Evolutionary conservation across 805 yeast genomes (phyloP), one percentile per base, ranked within the genome.

Genomic region (Henningerozyma blattae): DNA sequence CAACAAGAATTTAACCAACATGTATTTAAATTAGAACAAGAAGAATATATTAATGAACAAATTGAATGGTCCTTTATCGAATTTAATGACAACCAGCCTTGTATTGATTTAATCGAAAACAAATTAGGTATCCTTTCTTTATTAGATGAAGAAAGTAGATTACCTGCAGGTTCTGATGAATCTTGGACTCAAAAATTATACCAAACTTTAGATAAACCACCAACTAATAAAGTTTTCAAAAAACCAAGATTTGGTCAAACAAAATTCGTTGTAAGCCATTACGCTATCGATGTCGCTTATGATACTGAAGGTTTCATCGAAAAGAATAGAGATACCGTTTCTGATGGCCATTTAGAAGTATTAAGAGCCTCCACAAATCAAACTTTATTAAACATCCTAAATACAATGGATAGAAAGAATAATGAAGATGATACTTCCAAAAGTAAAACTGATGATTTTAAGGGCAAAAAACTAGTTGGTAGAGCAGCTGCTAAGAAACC

Each of bases 1-100:
- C 97, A 89, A 61, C 97, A 89, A 60, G 96, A 89, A 58, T 89
- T 89, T 61, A 89, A 87, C 50, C 96, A 86, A 64, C 96, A 89
- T 51, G 96, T 89, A 34, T 89, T 89, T 72, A 89, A 89, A 55
- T 70, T 91, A 41, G 98, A 89, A 56, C 97, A 91, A 65, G 95
- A 87, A 52, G 96, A 91, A 54, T 89, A 89, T 54, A 70, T 86
- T 34, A 74, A 72, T 39, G 97, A 89, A 62, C 81, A 87, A 52
- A 87, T 89, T 43, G 91, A 87, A 56, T 89, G 97, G 96, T 79
- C 89, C 8, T 89, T 89, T 50, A 89, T 89, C 48, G 96, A 89
- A 48, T 89, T 87, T 51, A 76, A 91, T 34, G 98, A 89, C 57
- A 89, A 89, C 57, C 95, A 91, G 64, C 97, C 96, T 3, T 89